Percentiles rank a stretch among this genome's conserved stretches.
phyloP scores from a whole-genome alignment of 352 stramenopile genomes.

The Phytophthora macrochlamydospora region DNA sequence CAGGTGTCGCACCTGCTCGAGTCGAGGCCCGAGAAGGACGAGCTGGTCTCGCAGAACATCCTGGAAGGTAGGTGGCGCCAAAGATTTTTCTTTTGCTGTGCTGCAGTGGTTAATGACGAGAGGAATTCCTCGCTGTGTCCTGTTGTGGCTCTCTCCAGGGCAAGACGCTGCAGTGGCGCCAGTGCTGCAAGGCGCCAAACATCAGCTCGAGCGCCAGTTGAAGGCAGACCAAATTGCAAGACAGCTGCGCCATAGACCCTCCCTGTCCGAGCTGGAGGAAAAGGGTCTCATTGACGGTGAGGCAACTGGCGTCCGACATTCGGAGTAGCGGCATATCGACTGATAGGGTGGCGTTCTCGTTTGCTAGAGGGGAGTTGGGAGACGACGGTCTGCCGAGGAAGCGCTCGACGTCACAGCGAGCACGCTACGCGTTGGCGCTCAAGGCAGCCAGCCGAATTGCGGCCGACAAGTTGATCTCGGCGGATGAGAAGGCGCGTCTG shows the following conservation, averaged over 20 bases:
- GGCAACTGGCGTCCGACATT: constrained; percentile 3
- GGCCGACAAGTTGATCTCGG: constrained; percentile 81
- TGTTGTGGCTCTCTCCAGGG: constrained; percentile 28
- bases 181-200: constrained; percentile 72
- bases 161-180: constrained; percentile 51
- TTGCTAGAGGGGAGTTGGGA: constrained; percentile 67
- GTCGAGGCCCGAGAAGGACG: constrained; percentile 74
- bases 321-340: constrained; percentile 11
- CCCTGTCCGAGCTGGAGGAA: constrained; percentile 72
- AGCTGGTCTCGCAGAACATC: constrained; percentile 80
- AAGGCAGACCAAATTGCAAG: constrained; percentile 72
- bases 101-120: not conserved
- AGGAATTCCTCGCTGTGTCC: not conserved
- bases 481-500: constrained; percentile 74
- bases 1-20: constrained; percentile 84
- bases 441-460: constrained; percentile 80
- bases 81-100: too few relatives aligned
- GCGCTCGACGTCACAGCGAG: constrained; percentile 56
- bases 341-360: constrained; percentile 27
- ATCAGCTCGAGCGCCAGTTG: constrained; percentile 75
- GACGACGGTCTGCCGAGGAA: constrained; percentile 53
- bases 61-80: constrained; percentile 46
- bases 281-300: constrained; percentile 79
- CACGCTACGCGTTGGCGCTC: constrained; percentile 80
- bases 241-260: constrained; percentile 73